Percentiles rank a stretch among this genome's conserved stretches.
Conservation (phyloP, 495 filamentous ascomycete genomes). For the Hyaloscypha variabilis region DNA sequence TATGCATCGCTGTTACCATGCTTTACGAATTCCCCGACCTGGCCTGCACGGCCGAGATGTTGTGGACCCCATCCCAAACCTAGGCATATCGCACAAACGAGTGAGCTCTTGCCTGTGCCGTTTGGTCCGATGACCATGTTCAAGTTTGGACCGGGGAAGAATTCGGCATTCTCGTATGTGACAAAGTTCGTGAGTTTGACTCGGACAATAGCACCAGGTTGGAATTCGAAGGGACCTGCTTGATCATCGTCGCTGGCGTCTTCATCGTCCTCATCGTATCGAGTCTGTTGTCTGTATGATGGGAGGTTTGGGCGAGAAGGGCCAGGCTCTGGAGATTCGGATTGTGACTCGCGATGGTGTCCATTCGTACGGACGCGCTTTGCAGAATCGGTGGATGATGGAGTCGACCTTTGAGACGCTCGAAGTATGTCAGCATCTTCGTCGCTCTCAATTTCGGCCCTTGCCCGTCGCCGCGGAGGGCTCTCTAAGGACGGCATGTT, state of each 20-base stretch:
- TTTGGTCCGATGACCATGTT: slow-evolving; percentile 99
- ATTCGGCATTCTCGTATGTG: slow-evolving; percentile 89
- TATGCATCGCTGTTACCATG: slow-evolving; percentile 75
- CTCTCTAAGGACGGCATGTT: slow-evolving; percentile 27
- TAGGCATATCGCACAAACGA: slow-evolving; percentile 96
- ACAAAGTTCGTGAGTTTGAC: slow-evolving; percentile 92
- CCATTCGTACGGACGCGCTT: slow-evolving; percentile 32
- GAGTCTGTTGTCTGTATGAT: neutral
- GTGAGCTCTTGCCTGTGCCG: slow-evolving; percentile 94
- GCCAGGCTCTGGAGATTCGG: slow-evolving; percentile 14
- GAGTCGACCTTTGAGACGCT: slow-evolving; percentile 16
- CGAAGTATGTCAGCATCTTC: slow-evolving; percentile 35
- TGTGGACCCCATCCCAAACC: slow-evolving; percentile 83
- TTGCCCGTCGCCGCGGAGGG: slow-evolving; percentile 35
- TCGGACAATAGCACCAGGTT: slow-evolving; percentile 87
- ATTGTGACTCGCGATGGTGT: slow-evolving; percentile 7
- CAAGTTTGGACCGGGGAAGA: slow-evolving; percentile 85
- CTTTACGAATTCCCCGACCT: slow-evolving; percentile 89
- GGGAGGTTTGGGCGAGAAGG: neutral
- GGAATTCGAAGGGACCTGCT: slow-evolving; percentile 36
- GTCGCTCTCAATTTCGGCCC: slow-evolving; percentile 39
- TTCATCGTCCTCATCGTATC: slow-evolving; percentile 15
- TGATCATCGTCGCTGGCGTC: slow-evolving; percentile 8
- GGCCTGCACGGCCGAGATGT: slow-evolving; percentile 85
- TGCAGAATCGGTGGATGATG: slow-evolving; percentile 7